Evolutionary conservation across 2,329 filamentous ascomycete genomes (phyloP).

Genomic region (Fusarium beomiforme): DNA sequence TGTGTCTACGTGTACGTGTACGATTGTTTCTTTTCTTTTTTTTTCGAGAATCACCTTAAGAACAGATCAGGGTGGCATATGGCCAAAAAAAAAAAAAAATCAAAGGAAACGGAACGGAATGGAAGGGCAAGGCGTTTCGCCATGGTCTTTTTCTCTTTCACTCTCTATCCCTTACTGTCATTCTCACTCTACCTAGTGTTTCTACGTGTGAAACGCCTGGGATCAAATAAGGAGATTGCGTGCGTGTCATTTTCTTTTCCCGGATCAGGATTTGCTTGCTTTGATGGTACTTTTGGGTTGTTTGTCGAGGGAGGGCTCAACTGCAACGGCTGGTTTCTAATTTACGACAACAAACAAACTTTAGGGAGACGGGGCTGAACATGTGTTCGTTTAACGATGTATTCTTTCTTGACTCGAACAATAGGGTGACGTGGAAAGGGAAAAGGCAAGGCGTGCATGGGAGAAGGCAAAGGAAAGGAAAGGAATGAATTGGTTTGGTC

Average conservation of each 20-base stretch:
- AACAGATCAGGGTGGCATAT: slow-evolving; percentile 46
- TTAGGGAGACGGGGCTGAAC: slow-evolving; percentile 37
- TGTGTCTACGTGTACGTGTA: slow-evolving; percentile 52
- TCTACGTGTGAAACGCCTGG: slow-evolving; percentile 21
- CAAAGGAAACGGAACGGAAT: slow-evolving; percentile 26
- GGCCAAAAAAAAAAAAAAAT: slow-evolving; percentile 31
- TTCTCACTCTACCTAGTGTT: slow-evolving; percentile 32
- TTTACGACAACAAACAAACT: slow-evolving; percentile 28
- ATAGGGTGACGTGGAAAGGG: slow-evolving; percentile 25
- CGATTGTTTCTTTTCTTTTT: slow-evolving; percentile 48
- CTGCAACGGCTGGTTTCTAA: slow-evolving; percentile 40
- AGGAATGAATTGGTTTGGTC: slow-evolving; percentile 30
- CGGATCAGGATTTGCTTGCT: slow-evolving; percentile 40
- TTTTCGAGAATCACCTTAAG: slow-evolving; percentile 47
- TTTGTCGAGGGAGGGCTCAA: slow-evolving; percentile 42
- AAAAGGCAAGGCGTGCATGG: slow-evolving; percentile 31
- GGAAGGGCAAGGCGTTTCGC: slow-evolving; percentile 38
- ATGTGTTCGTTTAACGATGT: slow-evolving; percentile 43
- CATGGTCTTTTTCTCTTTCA: slow-evolving; percentile 37
- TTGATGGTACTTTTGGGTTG: slow-evolving; percentile 40
- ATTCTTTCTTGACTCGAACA: slow-evolving; percentile 40
- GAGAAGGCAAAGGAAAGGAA: slow-evolving; percentile 31
- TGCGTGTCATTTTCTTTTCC: slow-evolving; percentile 39
- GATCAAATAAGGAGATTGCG: slow-evolving; percentile 37
- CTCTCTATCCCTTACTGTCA: slow-evolving; percentile 25